Base-by-base conservation (phyloP, 495 filamentous ascomycete species). In the Penicillium pancosmium region DNA sequence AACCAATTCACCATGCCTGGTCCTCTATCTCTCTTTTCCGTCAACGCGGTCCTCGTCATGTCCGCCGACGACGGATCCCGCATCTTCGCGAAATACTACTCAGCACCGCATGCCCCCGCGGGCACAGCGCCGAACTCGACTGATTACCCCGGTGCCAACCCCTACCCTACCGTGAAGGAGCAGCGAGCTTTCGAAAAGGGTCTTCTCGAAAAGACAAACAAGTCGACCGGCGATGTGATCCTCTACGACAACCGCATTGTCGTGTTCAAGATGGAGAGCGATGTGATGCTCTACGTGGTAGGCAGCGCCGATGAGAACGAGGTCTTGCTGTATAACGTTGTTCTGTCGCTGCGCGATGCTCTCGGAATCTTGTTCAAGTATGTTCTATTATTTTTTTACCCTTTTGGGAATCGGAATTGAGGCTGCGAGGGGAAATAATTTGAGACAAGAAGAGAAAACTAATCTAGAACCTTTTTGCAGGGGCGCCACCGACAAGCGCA, bases 151-250 rank as follows among this genome's bases (percentile, higher is more conserved):
- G 85, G 84, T 62, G 78, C 82, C 59, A 90, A 90, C 69, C 91
- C 95, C 43, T 98, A 97, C 77, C 86, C 92, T 19, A 91, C 90
- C 40, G 71, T 95, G 36, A 96, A 96, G 73, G 87, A 93, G 58
- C 94, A 98, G 74, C 94, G 91, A 66, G 83, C 89, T 6, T 98
- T 98, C 70, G 94, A 98, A 75, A 97, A 97, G 79, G 94, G 92
- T 13, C 83, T 98, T 23, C 77, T 97, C 46, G 91, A 94, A 59
- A 98, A 98, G 83, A 98, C 94, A 15, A 91, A 90, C 63, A 98
- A 98, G 80, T 91, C 93, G 68, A 90, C 85, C 23, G 90, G 88
- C 54, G 94, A 98, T 77, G 92, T 98, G 65, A 96, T 98, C 54
- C 85, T 98, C 50, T 98, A 96, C 78, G 94, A 98, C 74, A 91